Evolutionary conservation across 805 yeast genomes (phyloP), one percentile per base, ranked within the genome.

Genomic region (Tetrapisispora nanseiensis): DNA sequence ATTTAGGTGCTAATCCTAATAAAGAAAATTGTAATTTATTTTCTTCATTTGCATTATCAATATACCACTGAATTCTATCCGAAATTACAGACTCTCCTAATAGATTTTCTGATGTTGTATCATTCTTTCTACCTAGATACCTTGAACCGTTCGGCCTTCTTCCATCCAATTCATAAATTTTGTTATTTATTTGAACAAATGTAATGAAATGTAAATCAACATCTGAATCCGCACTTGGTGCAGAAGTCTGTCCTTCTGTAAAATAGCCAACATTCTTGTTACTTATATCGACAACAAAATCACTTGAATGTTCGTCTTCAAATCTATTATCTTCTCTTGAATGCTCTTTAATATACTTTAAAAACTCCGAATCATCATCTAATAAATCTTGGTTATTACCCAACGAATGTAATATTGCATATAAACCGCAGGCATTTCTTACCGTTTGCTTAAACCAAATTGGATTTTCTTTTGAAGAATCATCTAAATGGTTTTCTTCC

Each of bases 391-490:
- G 50, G 39, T 61, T 60, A 33, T 69, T 69, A 6, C 71, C 59
- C 8, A 74, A 51, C 0, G 79, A 69, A 53, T 90, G 97, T 19
- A 90, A 65, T 36, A 92, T 60, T 0, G 95, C 97, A 62, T 83
- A 86, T 26, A 94, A 72, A 5, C 98, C 98, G 66, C 98, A 90
- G 0, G 95, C 94, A 58, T 90, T 90, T 47, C 75, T 76, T 15
- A 92, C 76, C 1, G 87, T 78, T 55, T 90, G 98, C 50, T 76
- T 78, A 52, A 80, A 76, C 97, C 97, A 92, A n/a, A 71, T 6
- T 52, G 64, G 47, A 48, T 57, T 20, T 20, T 46, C 47, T 6
- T 41, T 41, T 20, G 43, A 42, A 2, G 46, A 47, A 6, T 27
- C 5, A 12, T 9, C 15, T 28, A 21, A 12, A 13, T 37, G 7